Base-by-base conservation (phyloP, 768 basidiomycete genomes). In the Lactarius trivialis region DNA sequence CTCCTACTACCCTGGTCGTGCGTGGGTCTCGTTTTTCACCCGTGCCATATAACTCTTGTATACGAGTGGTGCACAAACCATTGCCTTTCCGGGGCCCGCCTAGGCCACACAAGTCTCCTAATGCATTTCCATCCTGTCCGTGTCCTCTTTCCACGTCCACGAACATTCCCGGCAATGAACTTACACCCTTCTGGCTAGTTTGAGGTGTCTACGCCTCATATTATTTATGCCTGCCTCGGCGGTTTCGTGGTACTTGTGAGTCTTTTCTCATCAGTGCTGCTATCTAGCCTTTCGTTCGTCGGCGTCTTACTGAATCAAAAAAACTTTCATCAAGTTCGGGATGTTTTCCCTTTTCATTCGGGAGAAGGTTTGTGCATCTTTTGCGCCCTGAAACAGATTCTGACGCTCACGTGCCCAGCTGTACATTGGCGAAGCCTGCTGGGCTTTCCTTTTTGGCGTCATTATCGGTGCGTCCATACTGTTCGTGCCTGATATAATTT, bases 391-490 rank as follows among this genome's bases (percentile, higher is more conserved):
- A n/a, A 14, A 12, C 36, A 2, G 55, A 48, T 33, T 51, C 24
- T 62, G 60, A 58, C 57, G 41, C 19, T 7, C 59, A 52, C 15
- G 4, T 37, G 36, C 37, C 32, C 56, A 91, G 83, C 74, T 96
- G 28, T 98, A 97, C 72, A 85, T 98, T 61, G 97, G 97, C 64
- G 97, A 99, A 80, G 94, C 97, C 15, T 91, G 90, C 67, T 91
- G 92, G 84, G 94, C 96, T 0, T 97, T 97, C 68, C 72, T 96
- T 36, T 92, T 96, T 69, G 93, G 93, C 14, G 88, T 98, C 70
- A 87, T 94, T 66, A 86, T 96, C 55, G 93, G 89, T 83, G 71
- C 64, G 82, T 73, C 64, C 50, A 51, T 56, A 33, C 39, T 32
- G 37, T 45, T 55, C 26, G 61, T 53, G 17, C 51, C n/a, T 59